Evolutionary conservation across 106 monocot genomes (phyloP), one percentile per base, ranked within the genome.

Genomic region (Acorus gramineus): DNA sequence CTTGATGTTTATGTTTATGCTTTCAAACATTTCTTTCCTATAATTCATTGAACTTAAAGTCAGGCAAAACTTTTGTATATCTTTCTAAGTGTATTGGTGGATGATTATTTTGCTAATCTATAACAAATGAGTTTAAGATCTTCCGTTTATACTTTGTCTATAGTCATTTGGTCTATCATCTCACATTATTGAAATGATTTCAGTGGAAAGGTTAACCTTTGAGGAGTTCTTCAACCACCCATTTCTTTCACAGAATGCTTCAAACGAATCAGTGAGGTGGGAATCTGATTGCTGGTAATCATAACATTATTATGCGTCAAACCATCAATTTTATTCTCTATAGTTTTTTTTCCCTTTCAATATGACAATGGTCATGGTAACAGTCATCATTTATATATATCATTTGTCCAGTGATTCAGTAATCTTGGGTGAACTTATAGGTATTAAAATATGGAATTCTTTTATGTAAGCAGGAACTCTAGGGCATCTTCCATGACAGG

Each of bases 181-280:
- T 47, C 63, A 57, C 10, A 50, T 8, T 5, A 5, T 4, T 49
- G 50, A 49, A 56, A 69, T 78, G 10, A 13, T 71, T 80, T 63
- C 81, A 98, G 96, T 98, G 66, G 87, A 98, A 69, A 74, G 96
- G 0, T 63, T 98, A 47, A 85, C 96, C 14, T 84, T 88, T 74
- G 91, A 98, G 53, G 96, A 98, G 73, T 98, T 98, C 72, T 85
- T 98, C 58, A 81, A 83, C 68, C 91, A 98, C 67, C 87, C 57
- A 60, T 98, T 98, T 81, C 82, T 98, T 65, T 66, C 63, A 14
- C 67, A 79, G 60, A 65, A 57, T 7, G 44, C 52, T 12, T 50
- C 51, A 46, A 66, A 83, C 11, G 77, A 77, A 74, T 74, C 78
- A 7, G 60, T 55, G 9, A 85, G 91, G 96, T 88, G 65, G 81